Conservation (phyloP, 2,329 filamentous ascomycete species). For the Xylariaceae sp. region DNA sequence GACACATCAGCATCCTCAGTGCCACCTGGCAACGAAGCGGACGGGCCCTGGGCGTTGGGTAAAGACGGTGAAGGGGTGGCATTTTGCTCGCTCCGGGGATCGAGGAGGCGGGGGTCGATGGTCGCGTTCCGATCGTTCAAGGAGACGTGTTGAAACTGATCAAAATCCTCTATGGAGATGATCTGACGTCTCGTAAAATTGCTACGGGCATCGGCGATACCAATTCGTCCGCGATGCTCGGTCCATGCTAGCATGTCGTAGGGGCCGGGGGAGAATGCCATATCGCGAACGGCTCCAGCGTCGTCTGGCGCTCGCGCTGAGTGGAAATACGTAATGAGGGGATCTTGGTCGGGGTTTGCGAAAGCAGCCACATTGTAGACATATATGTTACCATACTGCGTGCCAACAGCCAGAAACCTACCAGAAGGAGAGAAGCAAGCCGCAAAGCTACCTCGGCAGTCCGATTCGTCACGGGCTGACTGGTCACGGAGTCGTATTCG, state of each 20-base stretch:
- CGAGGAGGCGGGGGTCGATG: slow-evolving; percentile 49
- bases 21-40: slow-evolving; percentile 28
- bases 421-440: slow-evolving; percentile 71
- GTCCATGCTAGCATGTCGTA: slow-evolving; percentile 92
- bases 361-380: slow-evolving; percentile 59
- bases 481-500: slow-evolving; percentile 56
- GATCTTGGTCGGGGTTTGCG: slow-evolving; percentile 42
- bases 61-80: slow-evolving; percentile 24
- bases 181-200: slow-evolving; percentile 64
- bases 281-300: slow-evolving; percentile 77
- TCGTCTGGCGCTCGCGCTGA: slow-evolving; percentile 69
- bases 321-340: slow-evolving; percentile 69
- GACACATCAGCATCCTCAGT: slow-evolving; percentile 36
- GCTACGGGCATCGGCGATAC: slow-evolving; percentile 65
- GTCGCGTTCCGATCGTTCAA: slow-evolving; percentile 52
- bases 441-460: slow-evolving; percentile 66
- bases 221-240: slow-evolving; percentile 74
- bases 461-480: slow-evolving; percentile 46
- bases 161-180: slow-evolving; percentile 56
- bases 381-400: slow-evolving; percentile 74
- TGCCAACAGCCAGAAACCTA: slow-evolving; percentile 67
- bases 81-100: slow-evolving; percentile 42
- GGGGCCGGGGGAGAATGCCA: slow-evolving; percentile 85
- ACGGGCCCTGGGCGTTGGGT: slow-evolving; percentile 35
- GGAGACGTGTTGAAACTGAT: slow-evolving; percentile 51